phyloP scores from a whole-genome alignment of 495 filamentous ascomycete species.

The Penicillium egyptiacum region DNA sequence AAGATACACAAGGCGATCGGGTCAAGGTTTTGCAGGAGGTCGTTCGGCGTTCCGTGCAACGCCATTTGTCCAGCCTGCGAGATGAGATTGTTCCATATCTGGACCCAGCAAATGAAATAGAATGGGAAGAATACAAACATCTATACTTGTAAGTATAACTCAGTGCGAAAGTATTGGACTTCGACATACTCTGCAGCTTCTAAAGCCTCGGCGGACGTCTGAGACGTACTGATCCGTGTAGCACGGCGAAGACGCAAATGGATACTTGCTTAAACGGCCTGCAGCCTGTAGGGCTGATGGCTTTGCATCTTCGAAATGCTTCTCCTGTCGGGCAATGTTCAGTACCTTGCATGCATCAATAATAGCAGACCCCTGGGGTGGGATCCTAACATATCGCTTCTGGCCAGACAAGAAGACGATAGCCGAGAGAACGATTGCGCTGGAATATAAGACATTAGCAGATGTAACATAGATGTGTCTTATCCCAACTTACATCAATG shows the following conservation, averaged over 20 bases:
- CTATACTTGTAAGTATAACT: conserved; percentile 3
- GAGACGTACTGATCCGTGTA: conserved; percentile 50
- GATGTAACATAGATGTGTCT: background rate
- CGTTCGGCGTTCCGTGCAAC: conserved; percentile 55
- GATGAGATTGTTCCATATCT: conserved; percentile 31
- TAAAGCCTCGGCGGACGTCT: conserved; percentile 46
- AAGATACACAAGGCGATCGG: conserved; percentile 61
- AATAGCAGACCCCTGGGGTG: conserved; percentile 46
- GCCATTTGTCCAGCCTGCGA: conserved; percentile 47
- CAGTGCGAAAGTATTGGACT: background rate
- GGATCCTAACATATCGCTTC: conserved; percentile 35
- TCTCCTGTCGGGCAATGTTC: conserved; percentile 21
- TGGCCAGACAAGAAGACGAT: conserved; percentile 13
- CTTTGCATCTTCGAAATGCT: conserved; percentile 25
- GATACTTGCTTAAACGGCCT: conserved; percentile 10
- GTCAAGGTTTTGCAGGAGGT: conserved; percentile 65
- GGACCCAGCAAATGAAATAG: conserved; percentile 20
- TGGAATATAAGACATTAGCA: conserved; percentile 7
- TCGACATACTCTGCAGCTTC: conserved; percentile 40
- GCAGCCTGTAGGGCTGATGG: conserved; percentile 17
- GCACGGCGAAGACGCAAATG: conserved; percentile 3
- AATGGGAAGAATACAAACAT: conserved; percentile 48
- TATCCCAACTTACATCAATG: conserved; percentile 15
- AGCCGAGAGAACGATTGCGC: conserved; percentile 18
- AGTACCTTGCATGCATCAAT: conserved; percentile 40